Evolutionary conservation across 352 stramenopile genomes (phyloP), one percentile per base, ranked within the genome.

Genomic region (Phytophthora fragariae): DNA sequence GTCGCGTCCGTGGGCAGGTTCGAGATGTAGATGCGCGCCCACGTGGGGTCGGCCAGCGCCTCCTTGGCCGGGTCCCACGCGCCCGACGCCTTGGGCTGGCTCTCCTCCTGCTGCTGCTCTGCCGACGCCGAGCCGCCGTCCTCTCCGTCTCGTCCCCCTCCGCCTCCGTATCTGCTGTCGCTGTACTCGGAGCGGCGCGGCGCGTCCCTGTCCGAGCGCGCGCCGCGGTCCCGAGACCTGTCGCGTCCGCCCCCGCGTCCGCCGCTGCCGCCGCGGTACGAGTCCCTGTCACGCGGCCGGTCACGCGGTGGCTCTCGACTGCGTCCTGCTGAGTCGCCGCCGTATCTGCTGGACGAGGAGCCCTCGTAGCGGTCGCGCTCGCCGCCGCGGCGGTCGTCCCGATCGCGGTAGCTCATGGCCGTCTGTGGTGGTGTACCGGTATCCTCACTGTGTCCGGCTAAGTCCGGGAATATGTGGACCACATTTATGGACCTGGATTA

Each of bases 11-110:
- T 76, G 12, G 90, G 89, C 39, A 97, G 73, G 57, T 94, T 93
- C 15, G 86, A 94, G 59, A 97, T 92, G 79, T 97, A 97, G 75
- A 97, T 95, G 39, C 90, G 80, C 7, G 89, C 88, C 89, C 89
- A 96, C 41, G 85, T 88, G 29, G 86, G 87, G 67, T 96, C 89
- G 39, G 89, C 90, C 63, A 93, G 76, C 17, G 89, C 89, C 61
- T 96, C 89, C 63, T 94, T 93, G 54, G 79, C 81, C 0, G 83
- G 70, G 47, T 96, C 89, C 89, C 89, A 96, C 6, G 79, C 79
- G 17, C 73, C 85, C 29, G 73, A 85, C 6, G 80, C 68, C 70
- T 82, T 72, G 0, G 81, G 70, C 49, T 81, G 79, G 6, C 54
- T 52, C 35, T 79, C 68, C 0, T 83, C 62, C 17, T 79, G 61